Conservation (phyloP, 129 eudicot species). For the Mikania micrantha region DNA sequence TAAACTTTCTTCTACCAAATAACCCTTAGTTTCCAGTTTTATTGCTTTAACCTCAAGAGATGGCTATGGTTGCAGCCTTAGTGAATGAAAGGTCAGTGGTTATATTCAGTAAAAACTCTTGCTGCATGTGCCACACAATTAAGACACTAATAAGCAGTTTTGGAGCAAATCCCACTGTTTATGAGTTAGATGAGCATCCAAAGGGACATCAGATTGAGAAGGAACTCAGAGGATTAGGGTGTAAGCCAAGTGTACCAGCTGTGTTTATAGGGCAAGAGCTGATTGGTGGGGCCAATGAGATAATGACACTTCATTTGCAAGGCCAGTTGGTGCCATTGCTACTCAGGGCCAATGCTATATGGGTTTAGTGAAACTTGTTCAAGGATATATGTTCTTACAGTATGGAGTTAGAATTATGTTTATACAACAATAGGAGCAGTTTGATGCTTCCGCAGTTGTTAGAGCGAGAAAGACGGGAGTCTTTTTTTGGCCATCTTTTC, state of each 20-base stretch:
- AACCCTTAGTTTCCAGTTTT: background rate
- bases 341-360: constrained; percentile 65
- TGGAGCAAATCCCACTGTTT: constrained; percentile 69
- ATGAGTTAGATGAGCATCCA: constrained; percentile 58
- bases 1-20: constrained; percentile 3
- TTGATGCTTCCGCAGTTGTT: constrained; percentile 21
- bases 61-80: constrained; percentile 39
- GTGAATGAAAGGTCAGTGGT: constrained; percentile 50
- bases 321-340: constrained; percentile 66
- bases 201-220: constrained; percentile 49
- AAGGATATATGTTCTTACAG: constrained; percentile 3
- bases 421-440: constrained; percentile 25
- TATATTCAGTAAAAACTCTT: constrained; percentile 58
- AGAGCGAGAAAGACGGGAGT: constrained; percentile 30
- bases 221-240: constrained; percentile 45
- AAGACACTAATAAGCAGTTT: constrained; percentile 56
- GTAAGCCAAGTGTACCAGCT: constrained; percentile 54
- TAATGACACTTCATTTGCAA: constrained; percentile 65
- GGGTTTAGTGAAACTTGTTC: constrained; percentile 39
- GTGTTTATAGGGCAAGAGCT: constrained; percentile 56
- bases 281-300: constrained; percentile 74
- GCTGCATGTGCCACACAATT: constrained; percentile 65
- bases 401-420: constrained; percentile 18
- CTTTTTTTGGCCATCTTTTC: constrained; percentile 16
- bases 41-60: constrained; percentile 10